Evolutionary conservation across 1,284 basidiomycete genomes (phyloP), one percentile per base, ranked within the genome.

Genomic region (Prillingera fragicola): DNA sequence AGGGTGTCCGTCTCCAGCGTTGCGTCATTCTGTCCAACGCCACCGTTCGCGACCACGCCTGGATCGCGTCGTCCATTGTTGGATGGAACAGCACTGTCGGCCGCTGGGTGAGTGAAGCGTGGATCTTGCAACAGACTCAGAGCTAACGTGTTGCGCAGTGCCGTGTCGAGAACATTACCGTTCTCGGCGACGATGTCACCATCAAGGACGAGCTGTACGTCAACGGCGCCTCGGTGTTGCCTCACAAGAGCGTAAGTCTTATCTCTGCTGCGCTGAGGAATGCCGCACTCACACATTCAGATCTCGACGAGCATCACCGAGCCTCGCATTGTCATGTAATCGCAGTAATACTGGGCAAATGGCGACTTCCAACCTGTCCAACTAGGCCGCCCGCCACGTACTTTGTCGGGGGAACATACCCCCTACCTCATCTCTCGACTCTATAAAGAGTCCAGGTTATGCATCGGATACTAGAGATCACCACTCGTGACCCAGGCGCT

Each of bases 181-280:
- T 77, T 9, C 61, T 77, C 23, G 75, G 75, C 29, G 75, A 77
- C 57, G 75, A 77, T 44, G 75, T 76, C 28, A 69, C 69, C 38
- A 73, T 77, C 70, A 76, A 76, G 69, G 75, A 77, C 55, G 75
- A 77, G 60, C 57, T 77, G 14, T 73, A 71, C 51, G 67, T 76
- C 52, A 75, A 74, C 57, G 75, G 75, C 31, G 75, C 75, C 17
- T 72, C 70, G 2, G 74, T 75, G 29, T 60, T 75, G 45, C 74
- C 74, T 12, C 75, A 76, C 68, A 76, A 75, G 71, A 73, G 70
- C 54, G 70, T 72, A 42, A 64, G 69, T 70, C 7, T 35, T 1
- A 34, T 22, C 8, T 19, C 12, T 12, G 32, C 28, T 33, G 18
- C 9, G 26, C 21, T 8, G 18, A 6, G 12, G 3, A 8, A 41